Conservation (phyloP, 371 early-diverging fungal genomes). For the Apophysomyces variabilis region DNA sequence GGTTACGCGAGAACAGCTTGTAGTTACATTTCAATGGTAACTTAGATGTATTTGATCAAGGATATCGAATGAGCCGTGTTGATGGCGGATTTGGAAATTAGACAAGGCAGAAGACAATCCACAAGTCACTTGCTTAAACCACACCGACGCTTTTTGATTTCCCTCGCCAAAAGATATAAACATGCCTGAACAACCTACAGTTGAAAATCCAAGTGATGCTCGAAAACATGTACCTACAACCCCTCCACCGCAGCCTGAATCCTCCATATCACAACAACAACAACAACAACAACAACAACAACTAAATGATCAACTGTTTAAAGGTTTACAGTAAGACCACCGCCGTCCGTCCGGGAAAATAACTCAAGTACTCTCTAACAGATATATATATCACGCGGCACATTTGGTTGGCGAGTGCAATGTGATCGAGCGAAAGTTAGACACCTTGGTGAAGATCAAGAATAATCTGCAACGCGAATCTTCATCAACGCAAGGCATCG, state of each 20-base stretch:
- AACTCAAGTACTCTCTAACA: not conserved
- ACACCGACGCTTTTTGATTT: too few species aligned
- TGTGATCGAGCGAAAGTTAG: constrained; percentile 4
- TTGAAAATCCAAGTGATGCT: not conserved
- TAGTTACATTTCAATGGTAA: too few species aligned
- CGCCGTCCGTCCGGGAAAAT: not conserved
- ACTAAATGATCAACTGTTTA: not conserved
- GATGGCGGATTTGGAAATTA: too few species aligned
- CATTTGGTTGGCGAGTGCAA: constrained; percentile 5
- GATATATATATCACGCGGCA: not conserved
- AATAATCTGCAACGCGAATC: not conserved
- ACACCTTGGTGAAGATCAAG: not conserved
- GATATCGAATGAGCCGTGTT: too few species aligned
- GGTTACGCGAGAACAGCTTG: too few species aligned
- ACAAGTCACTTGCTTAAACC: too few species aligned
- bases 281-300: not conserved
- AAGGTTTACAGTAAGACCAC: not conserved
- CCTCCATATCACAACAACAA: not conserved
- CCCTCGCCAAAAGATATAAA: not conserved
- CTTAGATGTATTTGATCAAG: too few species aligned
- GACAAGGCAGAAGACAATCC: too few species aligned
- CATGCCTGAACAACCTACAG: constrained; percentile 1
- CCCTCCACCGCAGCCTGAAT: not conserved
- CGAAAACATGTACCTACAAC: not conserved
- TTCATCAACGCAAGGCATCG: not conserved